These are phyloP conservation scores for Ichthyophthirius multifiliis DNA, from an alignment of 169 alveolate species.

Conservation along the genomic window DNA sequence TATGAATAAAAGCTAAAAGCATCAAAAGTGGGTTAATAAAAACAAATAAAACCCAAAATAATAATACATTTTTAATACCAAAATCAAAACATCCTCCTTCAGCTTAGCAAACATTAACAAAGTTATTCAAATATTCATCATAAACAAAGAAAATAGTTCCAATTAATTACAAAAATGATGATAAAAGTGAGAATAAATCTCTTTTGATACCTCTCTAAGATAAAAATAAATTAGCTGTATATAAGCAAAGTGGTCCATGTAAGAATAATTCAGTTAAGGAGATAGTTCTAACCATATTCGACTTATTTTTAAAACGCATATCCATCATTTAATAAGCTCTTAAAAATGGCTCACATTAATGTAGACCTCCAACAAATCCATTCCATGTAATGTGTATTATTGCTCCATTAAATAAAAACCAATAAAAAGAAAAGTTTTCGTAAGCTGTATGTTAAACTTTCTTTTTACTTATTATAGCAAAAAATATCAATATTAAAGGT, in stretches of 20 bases:
- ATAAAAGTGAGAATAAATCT: background rate
- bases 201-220: background rate
- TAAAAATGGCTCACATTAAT: background rate
- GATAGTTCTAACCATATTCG: background rate
- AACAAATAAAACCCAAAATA: background rate
- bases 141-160: background rate
- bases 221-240: background rate
- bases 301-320: background rate
- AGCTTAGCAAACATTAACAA: background rate
- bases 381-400: background rate
- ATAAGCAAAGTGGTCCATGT: constrained; percentile 7
- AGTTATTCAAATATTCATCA: background rate
- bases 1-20: background rate
- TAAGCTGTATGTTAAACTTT: background rate
- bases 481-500: background rate
- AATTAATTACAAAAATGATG: background rate
- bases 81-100: background rate
- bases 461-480: background rate
- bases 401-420: constrained; percentile 7
- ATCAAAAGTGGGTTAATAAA: background rate
- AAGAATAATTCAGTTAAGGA: constrained; percentile 5
- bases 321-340: background rate
- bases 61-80: background rate
- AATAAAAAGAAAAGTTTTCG: background rate
- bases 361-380: constrained; percentile 9